Percentiles rank a stretch among this genome's conserved stretches.
phyloP scores from a whole-genome alignment of 2,329 filamentous ascomycete species.

The Xylaria digitata region DNA sequence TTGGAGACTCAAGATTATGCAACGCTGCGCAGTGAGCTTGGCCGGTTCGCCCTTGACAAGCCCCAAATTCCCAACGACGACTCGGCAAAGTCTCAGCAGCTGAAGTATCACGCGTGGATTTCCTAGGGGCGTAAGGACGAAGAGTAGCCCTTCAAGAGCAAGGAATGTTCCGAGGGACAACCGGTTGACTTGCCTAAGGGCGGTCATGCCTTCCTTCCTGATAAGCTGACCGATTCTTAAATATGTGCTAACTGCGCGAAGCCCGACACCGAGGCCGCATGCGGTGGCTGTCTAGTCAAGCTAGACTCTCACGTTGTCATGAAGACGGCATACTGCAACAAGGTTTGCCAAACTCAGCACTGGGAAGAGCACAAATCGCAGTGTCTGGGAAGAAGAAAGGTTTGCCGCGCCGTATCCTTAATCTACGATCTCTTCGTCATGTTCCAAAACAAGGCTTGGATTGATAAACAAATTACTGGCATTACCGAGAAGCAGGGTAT shows the following conservation, averaged over 20 bases:
- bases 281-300: conserved; percentile 25
- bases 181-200: not conserved
- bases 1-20: not conserved
- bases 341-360: conserved; percentile 28
- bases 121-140: conserved; percentile 32
- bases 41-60: conserved; percentile 24
- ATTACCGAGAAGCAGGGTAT: conserved; percentile 27
- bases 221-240: conserved; percentile 12
- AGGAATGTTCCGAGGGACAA: not conserved
- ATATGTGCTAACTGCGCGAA: conserved; percentile 28
- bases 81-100: conserved; percentile 29
- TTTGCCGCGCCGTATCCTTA: conserved; percentile 24
- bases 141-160: conserved; percentile 20
- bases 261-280: conserved; percentile 2
- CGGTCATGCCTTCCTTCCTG: conserved; percentile 27
- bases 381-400: conserved; percentile 16
- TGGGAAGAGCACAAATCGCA: conserved; percentile 29
- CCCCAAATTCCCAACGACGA: conserved; percentile 23
- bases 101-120: conserved; percentile 28
- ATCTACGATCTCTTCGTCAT: conserved; percentile 26
- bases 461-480: not conserved
- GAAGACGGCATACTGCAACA: conserved; percentile 29
- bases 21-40: conserved; percentile 17
- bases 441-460: conserved; percentile 25
- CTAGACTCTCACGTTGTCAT: conserved; percentile 26